A percentile compares a stretch with the other conserved stretches of the same genome.
phyloP scores from a whole-genome alignment of 148 eudicot genomes.

The Camellia lanceoleosa region DNA sequence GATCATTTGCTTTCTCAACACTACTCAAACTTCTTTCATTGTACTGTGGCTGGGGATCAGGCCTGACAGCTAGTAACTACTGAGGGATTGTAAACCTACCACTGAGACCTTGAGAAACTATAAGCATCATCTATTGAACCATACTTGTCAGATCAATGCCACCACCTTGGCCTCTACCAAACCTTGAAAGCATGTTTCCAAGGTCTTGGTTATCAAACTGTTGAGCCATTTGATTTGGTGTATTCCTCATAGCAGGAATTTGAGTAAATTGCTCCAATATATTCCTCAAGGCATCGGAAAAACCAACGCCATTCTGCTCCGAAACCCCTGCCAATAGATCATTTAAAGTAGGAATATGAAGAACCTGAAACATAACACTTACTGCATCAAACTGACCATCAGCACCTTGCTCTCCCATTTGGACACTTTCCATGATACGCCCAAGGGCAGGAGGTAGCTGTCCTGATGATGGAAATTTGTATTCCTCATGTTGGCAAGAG shows the following conservation, averaged over 20 bases:
- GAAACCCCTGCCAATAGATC: constrained; percentile 80
- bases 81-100: constrained; percentile 42
- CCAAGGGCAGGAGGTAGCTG: constrained; percentile 29
- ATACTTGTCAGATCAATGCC: constrained; percentile 73
- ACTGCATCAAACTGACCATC: constrained; percentile 49
- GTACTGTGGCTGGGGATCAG: constrained; percentile 23
- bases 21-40: constrained; percentile 21
- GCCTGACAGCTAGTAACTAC: constrained; percentile 18
- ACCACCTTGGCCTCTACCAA: constrained; percentile 56
- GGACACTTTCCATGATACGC: constrained; percentile 21
- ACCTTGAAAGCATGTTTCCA: constrained; percentile 58
- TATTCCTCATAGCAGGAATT: constrained; percentile 76
- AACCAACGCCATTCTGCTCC: constrained; percentile 77
- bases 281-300: constrained; percentile 72
- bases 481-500: constrained; percentile 35
- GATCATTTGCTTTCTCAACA: constrained; percentile 21
- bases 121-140: constrained; percentile 98
- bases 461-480: constrained; percentile 24
- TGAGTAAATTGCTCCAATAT: constrained; percentile 83
- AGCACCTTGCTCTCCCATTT: constrained; percentile 29
- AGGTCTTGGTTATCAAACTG: constrained; percentile 64
- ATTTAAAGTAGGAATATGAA: constrained; percentile 67
- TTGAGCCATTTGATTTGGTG: constrained; percentile 86
- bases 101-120: constrained; percentile 86
- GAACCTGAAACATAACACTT: constrained; percentile 69